Base-by-base conservation (phyloP, 169 alveolate species). In the Sarcocystis neurona region DNA sequence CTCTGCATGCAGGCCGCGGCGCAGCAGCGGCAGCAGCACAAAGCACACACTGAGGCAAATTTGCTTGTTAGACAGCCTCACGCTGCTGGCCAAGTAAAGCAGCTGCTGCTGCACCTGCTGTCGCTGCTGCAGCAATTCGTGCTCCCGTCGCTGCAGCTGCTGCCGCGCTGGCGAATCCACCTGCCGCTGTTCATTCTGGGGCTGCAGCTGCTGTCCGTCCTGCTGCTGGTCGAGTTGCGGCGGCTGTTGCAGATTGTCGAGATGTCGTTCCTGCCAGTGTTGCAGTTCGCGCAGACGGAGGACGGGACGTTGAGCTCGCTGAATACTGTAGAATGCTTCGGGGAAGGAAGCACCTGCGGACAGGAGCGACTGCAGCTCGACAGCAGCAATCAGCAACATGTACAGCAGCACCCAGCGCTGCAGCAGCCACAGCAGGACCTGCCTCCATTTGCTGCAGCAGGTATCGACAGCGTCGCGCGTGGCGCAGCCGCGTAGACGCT, bases 311-410 rank as follows among this genome's bases (percentile, higher is more conserved):
- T 6, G n/a, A 74, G 39, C 72, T 20, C 90, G 84, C 27, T 53
- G 80, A 44, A 86, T 70, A 15, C 86, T 43, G 50, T 86, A 86
- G 79, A 86, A 86, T 30, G 70, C 75, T 47, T 86, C 90, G 6
- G 90, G 60, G 41, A 86, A 86, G 44, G 90, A 86, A n/a, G 90
- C 85, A 0, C 74, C 37, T 15, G 85, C 46, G 56, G 77, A 27
- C 32, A 8, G 60, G 18, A 86, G 79, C n/a, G 86, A 53, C 66
- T 86, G 90, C 46, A 48, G 41, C 85, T 86, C 90, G 34, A 72
- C 79, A 39, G 75, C 90, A 8, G 85, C 60, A 1, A 86, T 50
- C 58, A 47, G 82, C 77, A 70, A 66, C 58, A 70, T 32, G 44
- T 70, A 86, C 20, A 86, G 79, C n/a, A 46, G 37, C n/a, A 72